A percentile compares a stretch with the other conserved stretches of the same genome.
Conservation (phyloP, 768 basidiomycete genomes). For the Lactifluus subvellereus region DNA sequence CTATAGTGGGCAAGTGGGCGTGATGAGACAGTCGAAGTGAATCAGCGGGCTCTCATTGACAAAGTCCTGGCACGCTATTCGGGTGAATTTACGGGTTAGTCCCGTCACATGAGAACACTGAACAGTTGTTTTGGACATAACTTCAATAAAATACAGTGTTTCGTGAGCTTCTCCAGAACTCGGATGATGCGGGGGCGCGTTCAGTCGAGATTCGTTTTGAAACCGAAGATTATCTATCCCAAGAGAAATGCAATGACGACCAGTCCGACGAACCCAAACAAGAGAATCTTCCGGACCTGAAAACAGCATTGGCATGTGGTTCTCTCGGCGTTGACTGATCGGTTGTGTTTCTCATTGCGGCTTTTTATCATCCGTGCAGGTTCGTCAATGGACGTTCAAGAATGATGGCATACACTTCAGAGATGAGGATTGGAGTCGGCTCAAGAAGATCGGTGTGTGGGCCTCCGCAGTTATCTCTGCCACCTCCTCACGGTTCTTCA, state of each 20-base stretch:
- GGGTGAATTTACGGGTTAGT: slow-evolving; percentile 78
- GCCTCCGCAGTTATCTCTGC: not conserved
- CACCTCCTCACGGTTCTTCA: slow-evolving; percentile 26
- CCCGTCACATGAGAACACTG: not conserved
- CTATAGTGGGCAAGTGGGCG: slow-evolving; percentile 51
- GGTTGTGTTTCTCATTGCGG: not conserved
- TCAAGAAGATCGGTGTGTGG: slow-evolving; percentile 77
- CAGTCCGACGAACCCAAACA: not conserved
- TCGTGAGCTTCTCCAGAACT: slow-evolving; percentile 90
- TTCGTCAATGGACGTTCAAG: slow-evolving; percentile 76
- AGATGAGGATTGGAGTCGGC: slow-evolving; percentile 80
- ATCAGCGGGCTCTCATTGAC: slow-evolving; percentile 94
- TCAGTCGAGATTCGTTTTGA: slow-evolving; percentile 77
- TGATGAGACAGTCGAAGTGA: slow-evolving; percentile 84
- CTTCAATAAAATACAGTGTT: slow-evolving; percentile 39
- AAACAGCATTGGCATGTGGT: slow-evolving; percentile 48
- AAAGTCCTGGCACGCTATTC: slow-evolving; percentile 95
- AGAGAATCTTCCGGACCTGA: slow-evolving; percentile 52
- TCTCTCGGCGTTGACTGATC: not conserved
- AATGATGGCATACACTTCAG: slow-evolving; percentile 85
- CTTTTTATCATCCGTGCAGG: slow-evolving; percentile 36
- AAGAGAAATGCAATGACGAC: slow-evolving; percentile 25
- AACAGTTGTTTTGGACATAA: not conserved
- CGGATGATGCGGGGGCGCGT: slow-evolving; percentile 81
- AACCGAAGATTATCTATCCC: slow-evolving; percentile 46